Evolutionary conservation across 169 alveolate genomes (phyloP).

Genomic region (Plasmodium cynomolgi): DNA sequence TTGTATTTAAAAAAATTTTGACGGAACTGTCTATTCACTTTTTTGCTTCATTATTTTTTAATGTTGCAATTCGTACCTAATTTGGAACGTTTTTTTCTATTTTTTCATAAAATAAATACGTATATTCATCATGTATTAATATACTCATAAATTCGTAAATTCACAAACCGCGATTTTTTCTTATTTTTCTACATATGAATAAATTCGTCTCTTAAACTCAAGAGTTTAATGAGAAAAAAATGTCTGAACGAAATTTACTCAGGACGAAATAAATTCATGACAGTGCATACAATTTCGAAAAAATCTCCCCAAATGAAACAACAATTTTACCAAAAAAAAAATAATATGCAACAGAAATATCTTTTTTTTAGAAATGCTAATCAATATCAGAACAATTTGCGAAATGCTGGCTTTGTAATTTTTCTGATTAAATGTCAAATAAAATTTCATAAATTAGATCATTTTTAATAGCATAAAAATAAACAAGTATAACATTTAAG

Average conservation of each 20-base stretch:
- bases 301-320: not conserved
- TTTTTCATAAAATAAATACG: not conserved
- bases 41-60: not conserved
- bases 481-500: not conserved
- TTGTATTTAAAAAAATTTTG: not conserved
- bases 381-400: not conserved
- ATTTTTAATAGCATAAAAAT: not conserved
- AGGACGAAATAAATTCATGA: not conserved
- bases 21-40: not conserved
- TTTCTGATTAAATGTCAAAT: not conserved
- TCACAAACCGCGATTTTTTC: not conserved
- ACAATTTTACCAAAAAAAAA: not conserved
- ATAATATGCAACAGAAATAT: not conserved
- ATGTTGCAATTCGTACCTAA: not conserved
- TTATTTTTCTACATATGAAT: not conserved
- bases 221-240: not conserved
- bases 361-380: not conserved
- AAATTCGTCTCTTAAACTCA: not conserved
- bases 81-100: not conserved
- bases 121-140: not conserved
- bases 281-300: not conserved
- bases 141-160: not conserved
- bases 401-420: not conserved
- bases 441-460: not conserved
- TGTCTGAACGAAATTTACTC: not conserved